Evolutionary conservation across 495 filamentous ascomycete species (phyloP).

Genomic region (Pyrenula aspistea): DNA sequence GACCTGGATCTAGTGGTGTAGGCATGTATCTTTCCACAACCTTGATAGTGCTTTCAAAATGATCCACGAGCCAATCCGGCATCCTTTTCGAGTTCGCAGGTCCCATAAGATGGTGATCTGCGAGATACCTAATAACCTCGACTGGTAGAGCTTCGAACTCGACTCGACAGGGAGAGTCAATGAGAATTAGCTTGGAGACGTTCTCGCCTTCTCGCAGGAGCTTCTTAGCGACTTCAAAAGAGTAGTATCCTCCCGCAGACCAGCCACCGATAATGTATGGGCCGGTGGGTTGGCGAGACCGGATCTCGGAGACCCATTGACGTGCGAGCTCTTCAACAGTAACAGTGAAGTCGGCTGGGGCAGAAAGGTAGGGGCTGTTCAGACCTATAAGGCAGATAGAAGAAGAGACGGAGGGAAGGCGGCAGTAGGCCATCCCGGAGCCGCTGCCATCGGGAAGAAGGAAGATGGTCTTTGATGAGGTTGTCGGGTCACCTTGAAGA

Average conservation of each 20-base stretch:
- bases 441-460: slow-evolving; percentile 16
- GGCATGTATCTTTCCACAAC: too few species aligned
- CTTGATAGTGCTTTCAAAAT: background rate
- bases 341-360: slow-evolving; percentile 9
- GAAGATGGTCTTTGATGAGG: slow-evolving; percentile 6
- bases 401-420: slow-evolving; percentile 7
- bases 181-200: background rate
- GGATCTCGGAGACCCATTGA: too few species aligned
- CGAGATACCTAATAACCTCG: slow-evolving; percentile 5
- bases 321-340: slow-evolving; percentile 42
- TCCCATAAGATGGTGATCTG: slow-evolving; percentile 12
- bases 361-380: slow-evolving; percentile 5
- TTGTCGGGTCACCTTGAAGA: slow-evolving; percentile 9
- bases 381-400: slow-evolving; percentile 8
- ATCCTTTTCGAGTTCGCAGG: slow-evolving; percentile 9
- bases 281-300: too few species aligned
- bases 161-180: slow-evolving; percentile 3
- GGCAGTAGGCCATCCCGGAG: slow-evolving; percentile 10
- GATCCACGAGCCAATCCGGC: slow-evolving; percentile 4
- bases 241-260: too few species aligned
- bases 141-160: slow-evolving; percentile 5
- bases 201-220: too few species aligned
- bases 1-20: too few species aligned
- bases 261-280: too few species aligned
- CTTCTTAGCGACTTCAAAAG: too few species aligned